Percentiles rank a stretch among this genome's conserved stretches.
phyloP scores from a whole-genome alignment of 345 rosid genomes.

The Trapa bicornis region DNA sequence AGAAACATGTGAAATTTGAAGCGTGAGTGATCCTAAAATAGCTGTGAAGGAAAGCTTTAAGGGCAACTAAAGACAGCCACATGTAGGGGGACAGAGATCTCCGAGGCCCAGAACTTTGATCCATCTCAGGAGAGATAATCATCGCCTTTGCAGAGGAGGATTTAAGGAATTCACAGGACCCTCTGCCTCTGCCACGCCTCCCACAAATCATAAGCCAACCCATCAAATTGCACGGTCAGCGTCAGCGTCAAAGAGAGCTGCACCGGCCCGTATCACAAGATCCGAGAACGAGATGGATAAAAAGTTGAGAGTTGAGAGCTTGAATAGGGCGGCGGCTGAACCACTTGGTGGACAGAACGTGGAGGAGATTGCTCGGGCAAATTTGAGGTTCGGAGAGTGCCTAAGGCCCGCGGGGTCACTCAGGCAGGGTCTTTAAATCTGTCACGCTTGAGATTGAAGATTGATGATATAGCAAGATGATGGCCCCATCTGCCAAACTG shows the following conservation, averaged over 20 bases:
- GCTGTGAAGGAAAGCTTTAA: background rate
- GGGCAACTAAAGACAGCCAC: background rate
- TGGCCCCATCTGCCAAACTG: too few relatives aligned
- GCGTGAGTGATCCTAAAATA: constrained; percentile 1
- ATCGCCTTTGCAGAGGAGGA: background rate
- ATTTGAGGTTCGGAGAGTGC: background rate
- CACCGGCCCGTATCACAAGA: background rate
- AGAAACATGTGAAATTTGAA: constrained; percentile 12
- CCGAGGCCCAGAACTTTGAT: constrained; percentile 2
- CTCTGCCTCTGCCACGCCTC: background rate
- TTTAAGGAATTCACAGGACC: constrained; percentile 3
- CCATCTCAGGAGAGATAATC: background rate
- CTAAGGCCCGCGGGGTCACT: too few relatives aligned
- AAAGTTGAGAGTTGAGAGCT: background rate
- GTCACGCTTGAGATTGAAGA: too few relatives aligned
- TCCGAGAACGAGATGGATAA: background rate
- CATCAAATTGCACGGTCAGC: background rate
- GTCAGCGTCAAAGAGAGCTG: background rate
- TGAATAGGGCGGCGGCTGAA: background rate
- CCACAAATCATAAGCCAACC: background rate
- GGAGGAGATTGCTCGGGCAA: background rate
- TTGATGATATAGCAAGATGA: too few relatives aligned
- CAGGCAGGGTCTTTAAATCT: too few relatives aligned
- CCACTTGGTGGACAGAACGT: background rate
- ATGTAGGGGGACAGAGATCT: background rate